phyloP scores from a whole-genome alignment of 345 rosid species.

The Ricinus communis region DNA sequence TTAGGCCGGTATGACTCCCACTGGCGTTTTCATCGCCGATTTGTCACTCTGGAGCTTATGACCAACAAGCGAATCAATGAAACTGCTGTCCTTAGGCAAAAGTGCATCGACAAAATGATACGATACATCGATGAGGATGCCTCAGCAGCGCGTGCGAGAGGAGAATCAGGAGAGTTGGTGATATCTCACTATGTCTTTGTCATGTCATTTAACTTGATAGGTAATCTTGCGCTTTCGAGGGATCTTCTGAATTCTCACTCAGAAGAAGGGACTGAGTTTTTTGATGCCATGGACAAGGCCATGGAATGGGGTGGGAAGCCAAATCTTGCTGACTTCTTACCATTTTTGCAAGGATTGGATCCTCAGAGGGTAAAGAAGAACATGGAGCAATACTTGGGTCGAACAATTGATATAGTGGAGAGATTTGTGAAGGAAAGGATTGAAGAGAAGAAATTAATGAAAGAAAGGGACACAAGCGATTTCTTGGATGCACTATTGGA shows the following conservation, averaged over 20 bases:
- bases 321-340: constrained; percentile 24
- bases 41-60: constrained; percentile 9
- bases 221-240: constrained; percentile 18
- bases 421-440: constrained; percentile 23
- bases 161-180: constrained; percentile 14
- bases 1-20: constrained; percentile 8
- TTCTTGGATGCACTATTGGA: constrained; percentile 23
- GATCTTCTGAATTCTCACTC: constrained; percentile 17
- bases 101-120: constrained; percentile 9
- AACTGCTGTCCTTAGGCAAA: background rate
- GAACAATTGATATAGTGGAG: constrained; percentile 10
- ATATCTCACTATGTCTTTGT: constrained; percentile 1
- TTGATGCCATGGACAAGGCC: constrained; percentile 14
- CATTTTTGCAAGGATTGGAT: constrained; percentile 22
- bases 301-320: constrained; percentile 15
- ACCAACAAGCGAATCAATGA: constrained; percentile 16
- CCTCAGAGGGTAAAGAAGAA: constrained; percentile 32
- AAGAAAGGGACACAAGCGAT: background rate
- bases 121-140: constrained; percentile 14
- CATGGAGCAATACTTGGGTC: constrained; percentile 20
- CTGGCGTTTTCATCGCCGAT: constrained; percentile 20
- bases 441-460: background rate
- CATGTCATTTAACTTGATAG: constrained; percentile 24
- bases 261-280: constrained; percentile 15
- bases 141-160: background rate